Evolutionary conservation across 2,329 filamentous ascomycete genomes (phyloP), one percentile per base, ranked within the genome.

Genomic region (Venturia asperata): DNA sequence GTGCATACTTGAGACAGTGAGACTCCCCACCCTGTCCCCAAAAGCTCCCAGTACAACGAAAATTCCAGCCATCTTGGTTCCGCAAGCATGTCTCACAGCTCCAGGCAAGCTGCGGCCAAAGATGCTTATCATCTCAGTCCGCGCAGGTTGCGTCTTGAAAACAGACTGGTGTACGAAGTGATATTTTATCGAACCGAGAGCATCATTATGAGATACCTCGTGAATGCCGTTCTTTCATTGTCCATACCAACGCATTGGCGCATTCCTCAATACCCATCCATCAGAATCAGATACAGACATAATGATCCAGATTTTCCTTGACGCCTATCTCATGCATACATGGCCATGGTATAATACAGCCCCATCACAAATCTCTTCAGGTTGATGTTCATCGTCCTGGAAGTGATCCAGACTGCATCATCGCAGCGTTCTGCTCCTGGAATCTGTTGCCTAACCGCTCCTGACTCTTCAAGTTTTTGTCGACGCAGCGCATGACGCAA

Each of bases 381-480:
- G 21, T 19, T 15, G 6, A 3, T 43, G 15, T 52, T 69, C 77
- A 79, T 70, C 75, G 74, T 65, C 79, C 80, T 9, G 79, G 79
- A 66, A 82, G 70, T 67, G 80, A 79, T 27, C 83, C 85, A 49
- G 78, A 76, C 76, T 87, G 85, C 77, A 84, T 84, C 85, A 88
- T 87, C 49, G 82, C 82, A 61, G 85, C 85, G 72, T 88, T 88
- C 77, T 87, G 84, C 77, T 89, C 86, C 74, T 88, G 85, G 85
- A 97, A 99, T 69, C 94, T 86, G 79, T 96, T 90, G 73, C 92
- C 91, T 72, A 99, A 83, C 67, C 94, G 88, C 79, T 94, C 91
- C 69, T 91, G 91, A 68, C 88, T 88, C 77, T 95, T 94, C 83
- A 97, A 88, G 79, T 91, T 91, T 83, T 99, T 99, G 79, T 94